Percentiles rank a stretch among this genome's conserved stretches.
Evolutionary conservation across 1,284 basidiomycete genomes (phyloP).

Genomic region (Ceratobasidium sp.): DNA sequence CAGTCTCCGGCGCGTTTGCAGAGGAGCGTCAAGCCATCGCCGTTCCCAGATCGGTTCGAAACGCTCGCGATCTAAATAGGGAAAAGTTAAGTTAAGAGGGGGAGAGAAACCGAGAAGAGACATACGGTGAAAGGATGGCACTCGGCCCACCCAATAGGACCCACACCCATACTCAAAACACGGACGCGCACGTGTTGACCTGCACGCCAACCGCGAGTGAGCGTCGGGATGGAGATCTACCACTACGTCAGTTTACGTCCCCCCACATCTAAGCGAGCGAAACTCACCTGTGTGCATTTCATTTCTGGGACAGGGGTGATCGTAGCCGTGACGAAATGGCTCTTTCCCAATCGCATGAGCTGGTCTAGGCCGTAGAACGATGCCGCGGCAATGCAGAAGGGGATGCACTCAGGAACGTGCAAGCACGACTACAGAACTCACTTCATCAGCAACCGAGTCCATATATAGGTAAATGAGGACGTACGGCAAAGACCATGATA

Average conservation of each 20-base stretch:
- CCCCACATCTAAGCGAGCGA: background rate
- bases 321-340: constrained; percentile 43
- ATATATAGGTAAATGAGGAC: background rate
- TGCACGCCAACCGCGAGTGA: constrained; percentile 48
- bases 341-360: constrained; percentile 46
- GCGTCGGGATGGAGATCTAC: constrained; percentile 45
- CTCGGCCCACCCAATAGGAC: constrained; percentile 34
- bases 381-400: constrained; percentile 43
- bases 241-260: background rate
- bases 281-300: constrained; percentile 39
- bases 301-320: constrained; percentile 47
- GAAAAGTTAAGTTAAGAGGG: background rate
- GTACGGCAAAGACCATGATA: constrained; percentile 46
- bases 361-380: constrained; percentile 49
- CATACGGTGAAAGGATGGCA: constrained; percentile 37
- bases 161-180: constrained; percentile 29
- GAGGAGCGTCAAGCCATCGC: constrained; percentile 47
- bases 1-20: constrained; percentile 46
- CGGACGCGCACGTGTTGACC: constrained; percentile 49
- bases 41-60: constrained; percentile 26
- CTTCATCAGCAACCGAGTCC: background rate
- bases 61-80: constrained; percentile 26
- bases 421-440: constrained; percentile 35
- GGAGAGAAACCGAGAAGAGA: background rate
- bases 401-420: constrained; percentile 48